Evolutionary conservation across 2,329 filamentous ascomycete species (phyloP), one percentile per base, ranked within the genome.

Genomic region (Claviceps sp.): DNA sequence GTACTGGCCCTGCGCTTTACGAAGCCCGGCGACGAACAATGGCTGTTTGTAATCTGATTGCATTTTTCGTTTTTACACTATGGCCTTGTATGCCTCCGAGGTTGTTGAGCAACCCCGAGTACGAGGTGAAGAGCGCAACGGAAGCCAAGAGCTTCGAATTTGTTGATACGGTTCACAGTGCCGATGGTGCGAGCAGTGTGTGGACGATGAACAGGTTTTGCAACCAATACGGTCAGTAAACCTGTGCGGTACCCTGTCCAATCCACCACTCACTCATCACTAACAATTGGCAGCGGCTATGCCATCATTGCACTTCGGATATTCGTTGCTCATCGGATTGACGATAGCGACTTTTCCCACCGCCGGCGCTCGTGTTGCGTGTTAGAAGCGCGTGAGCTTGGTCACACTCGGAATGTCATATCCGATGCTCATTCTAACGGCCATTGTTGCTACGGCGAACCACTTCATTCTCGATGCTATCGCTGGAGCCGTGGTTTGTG

Each of bases 291-390:
- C 46, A 81, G 80, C 81, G 51, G 84, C 84, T 7, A 88, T 88
- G 84, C 84, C 84, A 1, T 85, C 81, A 0, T 72, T 88, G 16
- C 84, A 88, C 64, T 88, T 88, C 61, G 84, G 84, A 3, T 88
- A 88, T 68, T 84, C 82, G 3, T 76, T 88, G 34, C 75, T 88
- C 59, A 81, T 88, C 61, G 84, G 84, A 7, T 67, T 87, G 13
- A 87, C 84, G 4, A 74, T 87, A 53, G 77, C 79, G 58, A 79
- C 78, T 1, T 76, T 86, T 47, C 84, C 84, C 1, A 69, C 86
- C 1, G 67, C 74, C 9, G 72, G 75, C 24, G 69, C 76, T 22
- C 76, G 81, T 51, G 64, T 71, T 18, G 70, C 70, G 8, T 71
- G 71, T 1, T 75, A 73, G 68, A 72, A 74, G 50, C 76, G 83